Evolutionary conservation across 1,284 basidiomycete species (phyloP).

Genomic region (Apiotrichum akiyoshidainum): DNA sequence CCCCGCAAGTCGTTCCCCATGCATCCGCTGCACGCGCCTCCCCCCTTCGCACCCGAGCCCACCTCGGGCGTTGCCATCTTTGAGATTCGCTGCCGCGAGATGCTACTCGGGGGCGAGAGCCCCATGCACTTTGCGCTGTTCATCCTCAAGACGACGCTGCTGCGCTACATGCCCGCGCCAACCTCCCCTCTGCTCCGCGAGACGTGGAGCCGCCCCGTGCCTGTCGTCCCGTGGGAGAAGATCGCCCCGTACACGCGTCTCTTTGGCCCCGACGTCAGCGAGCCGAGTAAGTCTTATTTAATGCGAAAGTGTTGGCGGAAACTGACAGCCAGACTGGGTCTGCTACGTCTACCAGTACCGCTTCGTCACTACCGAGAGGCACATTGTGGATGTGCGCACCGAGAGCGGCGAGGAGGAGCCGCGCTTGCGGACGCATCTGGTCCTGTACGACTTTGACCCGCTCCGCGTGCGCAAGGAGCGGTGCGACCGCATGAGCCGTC

Average conservation of each 20-base stretch:
- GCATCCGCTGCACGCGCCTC: conserved; percentile 29
- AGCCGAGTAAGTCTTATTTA: conserved; percentile 19
- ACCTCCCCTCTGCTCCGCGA: conserved; percentile 32
- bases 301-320: too few relatives aligned
- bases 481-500: conserved; percentile 14
- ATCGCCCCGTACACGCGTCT: conserved; percentile 43
- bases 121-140: conserved; percentile 29
- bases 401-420: background rate
- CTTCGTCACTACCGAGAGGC: conserved; percentile 29
- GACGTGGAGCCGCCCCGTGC: conserved; percentile 30
- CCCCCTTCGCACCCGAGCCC: conserved; percentile 40
- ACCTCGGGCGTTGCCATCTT: conserved; percentile 43
- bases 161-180: conserved; percentile 39
- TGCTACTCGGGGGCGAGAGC: conserved; percentile 12
- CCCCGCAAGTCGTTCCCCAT: conserved; percentile 41
- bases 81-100: conserved; percentile 33
- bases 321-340: conserved; percentile 37
- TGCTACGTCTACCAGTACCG: conserved; percentile 50
- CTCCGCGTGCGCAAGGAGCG: conserved; percentile 35
- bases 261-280: conserved; percentile 34
- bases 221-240: conserved; percentile 31
- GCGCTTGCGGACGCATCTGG: background rate
- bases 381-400: background rate
- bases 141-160: conserved; percentile 36
- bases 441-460: conserved; percentile 48